These are phyloP conservation scores for Vigna reflexopilosa DNA, from an alignment of 306 rosid species.

Conservation along the genomic window DNA sequence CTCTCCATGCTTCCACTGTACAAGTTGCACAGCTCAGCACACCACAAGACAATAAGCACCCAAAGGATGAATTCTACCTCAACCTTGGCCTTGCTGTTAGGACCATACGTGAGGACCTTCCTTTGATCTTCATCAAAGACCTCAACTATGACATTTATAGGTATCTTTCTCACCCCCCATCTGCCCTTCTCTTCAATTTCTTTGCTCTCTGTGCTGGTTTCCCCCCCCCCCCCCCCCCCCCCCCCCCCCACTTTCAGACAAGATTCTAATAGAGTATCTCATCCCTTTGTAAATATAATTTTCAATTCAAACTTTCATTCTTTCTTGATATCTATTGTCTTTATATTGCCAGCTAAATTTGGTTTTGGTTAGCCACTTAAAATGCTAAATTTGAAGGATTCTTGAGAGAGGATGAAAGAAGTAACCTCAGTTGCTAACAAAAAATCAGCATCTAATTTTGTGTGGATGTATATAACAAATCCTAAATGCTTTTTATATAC, in stretches of 20 bases:
- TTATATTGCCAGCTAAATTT: background rate
- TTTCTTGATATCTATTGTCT: background rate
- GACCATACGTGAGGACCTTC: conserved; percentile 89
- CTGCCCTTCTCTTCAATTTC: conserved; percentile 5
- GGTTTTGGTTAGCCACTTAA: background rate
- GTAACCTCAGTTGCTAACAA: background rate
- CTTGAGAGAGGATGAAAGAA: background rate
- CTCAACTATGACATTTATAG: conserved; percentile 93
- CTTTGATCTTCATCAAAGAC: conserved; percentile 77
- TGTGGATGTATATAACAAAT: background rate
- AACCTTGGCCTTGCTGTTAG: conserved; percentile 90
- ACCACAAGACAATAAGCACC: conserved; percentile 55
- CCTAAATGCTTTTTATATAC: too few relatives aligned
- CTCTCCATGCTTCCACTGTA: conserved; percentile 52
- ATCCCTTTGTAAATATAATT: background rate
- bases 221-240: too few relatives aligned
- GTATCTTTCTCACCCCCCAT: conserved; percentile 48
- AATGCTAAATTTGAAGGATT: background rate
- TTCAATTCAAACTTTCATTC: background rate
- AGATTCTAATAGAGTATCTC: background rate
- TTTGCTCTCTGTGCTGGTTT: conserved; percentile 14
- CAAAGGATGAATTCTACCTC: conserved; percentile 79
- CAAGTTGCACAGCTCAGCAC: conserved; percentile 62
- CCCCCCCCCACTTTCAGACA: background rate
- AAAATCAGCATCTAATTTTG: background rate